phyloP scores from a whole-genome alignment of 2,329 filamentous ascomycete genomes.

The Thermoascus crustaceus region DNA sequence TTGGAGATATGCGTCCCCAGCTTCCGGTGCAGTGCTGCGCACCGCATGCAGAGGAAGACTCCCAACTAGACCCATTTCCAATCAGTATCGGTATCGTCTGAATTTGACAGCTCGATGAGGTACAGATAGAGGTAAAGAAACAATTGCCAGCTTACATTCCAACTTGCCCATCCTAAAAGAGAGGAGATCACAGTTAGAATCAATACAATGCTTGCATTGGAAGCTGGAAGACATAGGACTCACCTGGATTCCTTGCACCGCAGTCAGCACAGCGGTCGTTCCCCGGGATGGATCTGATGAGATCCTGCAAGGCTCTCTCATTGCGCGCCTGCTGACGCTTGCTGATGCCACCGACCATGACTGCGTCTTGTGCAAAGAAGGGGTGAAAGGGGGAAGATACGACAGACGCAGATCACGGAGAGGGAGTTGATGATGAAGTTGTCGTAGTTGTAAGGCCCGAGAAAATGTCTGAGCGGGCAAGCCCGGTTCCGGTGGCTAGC shows the following conservation, averaged over 20 bases:
- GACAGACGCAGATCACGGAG: too few relatives aligned
- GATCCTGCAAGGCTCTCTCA: constrained; percentile 81
- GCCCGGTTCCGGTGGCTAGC: neutral
- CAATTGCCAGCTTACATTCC: constrained; percentile 58
- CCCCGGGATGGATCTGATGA: constrained; percentile 73
- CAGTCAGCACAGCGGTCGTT: constrained; percentile 96
- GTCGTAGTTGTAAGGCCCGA: neutral
- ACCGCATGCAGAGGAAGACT: constrained; percentile 96
- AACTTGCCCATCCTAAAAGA: constrained; percentile 78
- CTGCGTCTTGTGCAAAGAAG: too few relatives aligned
- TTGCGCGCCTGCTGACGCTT: constrained; percentile 98
- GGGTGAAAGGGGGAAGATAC: too few relatives aligned
- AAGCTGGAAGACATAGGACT: constrained; percentile 22
- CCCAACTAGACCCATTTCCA: constrained; percentile 57
- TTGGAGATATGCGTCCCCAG: constrained; percentile 97
- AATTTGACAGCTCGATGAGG: neutral
- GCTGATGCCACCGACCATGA: constrained; percentile 68
- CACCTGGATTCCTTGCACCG: constrained; percentile 82
- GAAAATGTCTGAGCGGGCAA: neutral
- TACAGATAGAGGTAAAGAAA: constrained; percentile 6
- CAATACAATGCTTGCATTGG: neutral
- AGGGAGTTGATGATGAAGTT: neutral
- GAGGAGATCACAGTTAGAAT: constrained; percentile 24
- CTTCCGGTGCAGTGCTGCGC: constrained; percentile 89
- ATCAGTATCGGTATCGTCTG: constrained; percentile 6